phyloP scores from a whole-genome alignment of 495 filamentous ascomycete genomes.

The Acidiella bohemica region DNA sequence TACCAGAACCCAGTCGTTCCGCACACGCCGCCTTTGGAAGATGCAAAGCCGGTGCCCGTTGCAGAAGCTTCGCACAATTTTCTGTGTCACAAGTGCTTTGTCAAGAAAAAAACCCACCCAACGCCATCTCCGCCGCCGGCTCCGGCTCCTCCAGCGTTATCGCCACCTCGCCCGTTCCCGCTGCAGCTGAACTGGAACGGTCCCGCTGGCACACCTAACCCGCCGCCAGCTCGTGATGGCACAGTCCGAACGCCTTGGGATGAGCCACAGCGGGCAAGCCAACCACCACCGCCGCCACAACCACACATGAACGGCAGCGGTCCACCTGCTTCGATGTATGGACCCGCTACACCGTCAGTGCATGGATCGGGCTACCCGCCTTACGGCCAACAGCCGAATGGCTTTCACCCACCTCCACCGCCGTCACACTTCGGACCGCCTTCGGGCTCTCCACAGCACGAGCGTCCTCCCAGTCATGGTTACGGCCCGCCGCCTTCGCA shows the following conservation, averaged over 20 bases:
- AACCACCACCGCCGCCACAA: slow-evolving; percentile 5
- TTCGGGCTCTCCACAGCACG: slow-evolving; percentile 2
- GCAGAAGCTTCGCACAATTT: slow-evolving; percentile 8
- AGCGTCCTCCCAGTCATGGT: slow-evolving; percentile 8
- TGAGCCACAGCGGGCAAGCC: slow-evolving; percentile 5
- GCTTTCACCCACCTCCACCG: slow-evolving; percentile 17
- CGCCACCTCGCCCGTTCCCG: slow-evolving; percentile 9
- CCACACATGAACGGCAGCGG: slow-evolving; percentile 8
- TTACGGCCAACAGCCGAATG: slow-evolving; percentile 20
- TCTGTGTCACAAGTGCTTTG: slow-evolving; percentile 29
- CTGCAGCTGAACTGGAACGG: slow-evolving; percentile 9
- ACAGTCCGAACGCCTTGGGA: slow-evolving; percentile 13
- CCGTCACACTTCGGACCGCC: slow-evolving; percentile 3
- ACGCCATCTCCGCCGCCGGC: slow-evolving; percentile 16
- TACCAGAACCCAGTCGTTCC: slow-evolving; percentile 5
- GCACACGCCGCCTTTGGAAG: background rate
- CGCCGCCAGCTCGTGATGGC: slow-evolving; percentile 4
- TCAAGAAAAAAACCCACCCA: slow-evolving; percentile 16
- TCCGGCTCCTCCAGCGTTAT: slow-evolving; percentile 2
- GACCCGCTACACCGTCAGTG: background rate
- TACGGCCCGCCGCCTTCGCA: slow-evolving; percentile 11
- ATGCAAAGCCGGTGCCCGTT: background rate
- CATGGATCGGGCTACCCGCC: slow-evolving; percentile 8
- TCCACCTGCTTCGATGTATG: slow-evolving; percentile 1
- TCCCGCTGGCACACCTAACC: slow-evolving; percentile 1